Conservation (phyloP, 106 monocot species). For the Narthecium ossifragum region DNA sequence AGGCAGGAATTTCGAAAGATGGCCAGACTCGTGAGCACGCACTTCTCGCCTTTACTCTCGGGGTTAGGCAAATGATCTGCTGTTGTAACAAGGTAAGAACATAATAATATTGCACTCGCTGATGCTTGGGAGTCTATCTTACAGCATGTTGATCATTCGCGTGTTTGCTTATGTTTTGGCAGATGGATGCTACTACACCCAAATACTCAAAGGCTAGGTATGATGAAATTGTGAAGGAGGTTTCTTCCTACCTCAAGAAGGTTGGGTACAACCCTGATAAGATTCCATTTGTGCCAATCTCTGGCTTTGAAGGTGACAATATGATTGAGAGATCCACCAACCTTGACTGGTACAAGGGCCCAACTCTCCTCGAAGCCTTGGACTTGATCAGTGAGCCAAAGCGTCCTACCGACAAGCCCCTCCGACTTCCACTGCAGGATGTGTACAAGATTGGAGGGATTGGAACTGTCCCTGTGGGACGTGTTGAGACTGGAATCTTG, state of each 20-base stretch:
- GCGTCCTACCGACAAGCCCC: constrained; percentile 45
- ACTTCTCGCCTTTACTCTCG: constrained; percentile 36
- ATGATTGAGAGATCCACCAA: constrained; percentile 68
- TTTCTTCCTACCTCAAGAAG: constrained; percentile 65
- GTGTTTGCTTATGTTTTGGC: neutral
- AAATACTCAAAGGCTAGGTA: constrained; percentile 42
- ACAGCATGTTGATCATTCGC: neutral
- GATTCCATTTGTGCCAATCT: constrained; percentile 32
- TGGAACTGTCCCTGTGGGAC: constrained; percentile 41
- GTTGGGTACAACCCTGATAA: constrained; percentile 48
- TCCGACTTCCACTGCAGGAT: constrained; percentile 56
- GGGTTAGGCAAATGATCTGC: constrained; percentile 40
- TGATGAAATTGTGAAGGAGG: constrained; percentile 69
- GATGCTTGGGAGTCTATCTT: no score
- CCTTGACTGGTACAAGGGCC: constrained; percentile 76
- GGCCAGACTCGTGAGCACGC: constrained; percentile 42
- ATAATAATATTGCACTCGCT: no score
- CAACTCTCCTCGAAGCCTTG: constrained; percentile 52
- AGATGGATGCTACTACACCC: constrained; percentile 66
- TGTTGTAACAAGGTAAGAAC: constrained; percentile 33
- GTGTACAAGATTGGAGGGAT: constrained; percentile 74
- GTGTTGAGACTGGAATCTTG: constrained; percentile 15
- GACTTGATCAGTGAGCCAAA: constrained; percentile 51
- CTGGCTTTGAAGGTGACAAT: no score
- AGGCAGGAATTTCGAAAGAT: constrained; percentile 40